Evolutionary conservation across 306 rosid genomes (phyloP).

Genomic region (Sicyos baderoa): DNA sequence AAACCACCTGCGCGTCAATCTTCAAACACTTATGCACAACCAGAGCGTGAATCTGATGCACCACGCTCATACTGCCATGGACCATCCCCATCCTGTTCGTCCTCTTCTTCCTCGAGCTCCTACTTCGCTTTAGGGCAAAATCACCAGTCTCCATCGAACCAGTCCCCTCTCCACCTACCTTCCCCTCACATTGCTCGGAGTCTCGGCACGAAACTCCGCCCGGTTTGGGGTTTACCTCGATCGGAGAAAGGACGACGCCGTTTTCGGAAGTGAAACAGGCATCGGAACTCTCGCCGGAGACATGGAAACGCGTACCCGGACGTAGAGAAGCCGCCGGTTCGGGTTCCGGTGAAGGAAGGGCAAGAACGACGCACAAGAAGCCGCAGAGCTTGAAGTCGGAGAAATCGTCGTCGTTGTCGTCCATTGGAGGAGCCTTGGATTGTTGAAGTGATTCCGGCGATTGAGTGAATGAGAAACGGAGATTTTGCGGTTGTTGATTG

Average conservation of each 20-base stretch:
- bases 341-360: conserved; percentile 22
- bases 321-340: background rate
- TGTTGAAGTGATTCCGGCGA: background rate
- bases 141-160: background rate
- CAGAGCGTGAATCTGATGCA: conserved; percentile 67
- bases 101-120: conserved; percentile 24
- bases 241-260: conserved; percentile 34
- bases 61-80: conserved; percentile 71
- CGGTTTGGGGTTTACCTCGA: conserved; percentile 9
- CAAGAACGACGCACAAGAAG: conserved; percentile 55
- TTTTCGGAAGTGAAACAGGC: conserved; percentile 36
- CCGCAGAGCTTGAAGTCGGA: conserved; percentile 71
- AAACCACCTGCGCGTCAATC: conserved; percentile 43
- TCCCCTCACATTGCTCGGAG: conserved; percentile 26
- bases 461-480: background rate
- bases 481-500: background rate
- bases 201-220: background rate
- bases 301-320: conserved; percentile 34
- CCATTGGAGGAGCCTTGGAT: conserved; percentile 27
- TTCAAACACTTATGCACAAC: conserved; percentile 43
- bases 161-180: background rate
- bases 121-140: background rate
- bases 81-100: conserved; percentile 55
- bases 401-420: conserved; percentile 18
- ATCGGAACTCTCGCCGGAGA: conserved; percentile 24